Base-by-base conservation (phyloP, 2,329 filamentous ascomycete species). In the Colletotrichum navitas region DNA sequence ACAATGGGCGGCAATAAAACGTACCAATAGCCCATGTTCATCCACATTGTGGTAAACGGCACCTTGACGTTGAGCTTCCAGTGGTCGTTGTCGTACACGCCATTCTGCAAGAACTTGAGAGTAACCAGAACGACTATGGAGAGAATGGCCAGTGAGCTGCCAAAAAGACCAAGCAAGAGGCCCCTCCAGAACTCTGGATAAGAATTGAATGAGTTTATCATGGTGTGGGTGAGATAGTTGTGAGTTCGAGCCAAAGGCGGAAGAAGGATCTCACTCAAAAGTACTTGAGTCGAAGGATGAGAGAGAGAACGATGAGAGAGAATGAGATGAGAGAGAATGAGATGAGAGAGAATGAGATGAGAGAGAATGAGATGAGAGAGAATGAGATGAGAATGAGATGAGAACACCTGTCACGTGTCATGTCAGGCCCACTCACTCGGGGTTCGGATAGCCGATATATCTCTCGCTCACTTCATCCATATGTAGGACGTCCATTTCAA, bases 1-100 rank as follows among this genome's bases (percentile, higher is more conserved):
- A 6, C 1, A 16, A 8, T 3, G 41, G 6, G 5, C 41, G 41
- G 14, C 12, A 49, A 1, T 10, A 7, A 3, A 3, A 81, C 85
- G 76, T 84, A 85, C 88, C 88, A 90, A 71, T 87, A 90, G 0
- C 88, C 88, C 79, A 90, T 85, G 68, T 90, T 90, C 87, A 90
- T 90, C 88, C 88, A 90, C 87, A 89, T 88, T n/a, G 82, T 83
- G 6, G 77, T 75, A 2, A 84, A 79, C 1, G 85, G 84, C 1
- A 86, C 76, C 24, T 81, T 78, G 29, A 88, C 73, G 74, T 90
- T 88, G 60, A 90, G 83, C 72, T 87, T 84, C 73, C 86, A 88
- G 81, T 90, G 88, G 24, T 87, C 85, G 8, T 89, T 79, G 1
- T 85, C 84, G 73, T 89, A 89, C 16, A 79, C 71, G 61, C 80